These are phyloP conservation scores for Backusella tuberculispora DNA, from an alignment of 192 early-diverging fungal genomes.

Conservation along the genomic window DNA sequence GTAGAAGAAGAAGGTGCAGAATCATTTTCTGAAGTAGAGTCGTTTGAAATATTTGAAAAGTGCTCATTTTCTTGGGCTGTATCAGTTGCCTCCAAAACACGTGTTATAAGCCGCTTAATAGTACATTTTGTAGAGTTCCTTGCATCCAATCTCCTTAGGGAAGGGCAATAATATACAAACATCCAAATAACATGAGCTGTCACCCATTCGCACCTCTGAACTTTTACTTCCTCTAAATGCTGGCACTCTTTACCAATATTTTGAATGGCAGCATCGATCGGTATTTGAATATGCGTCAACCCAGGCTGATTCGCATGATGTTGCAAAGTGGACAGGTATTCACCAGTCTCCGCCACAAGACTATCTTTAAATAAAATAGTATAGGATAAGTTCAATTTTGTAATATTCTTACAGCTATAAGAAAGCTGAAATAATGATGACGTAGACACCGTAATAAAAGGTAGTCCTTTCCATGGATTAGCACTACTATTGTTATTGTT, in stretches of 20 bases:
- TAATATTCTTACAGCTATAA: constrained; percentile 40
- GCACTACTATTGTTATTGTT: background rate
- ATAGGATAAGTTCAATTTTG: constrained; percentile 41
- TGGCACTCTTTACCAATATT: constrained; percentile 46
- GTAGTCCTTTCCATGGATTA: constrained; percentile 2
- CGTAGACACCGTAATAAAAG: constrained; percentile 45
- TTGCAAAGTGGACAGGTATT: constrained; percentile 51
- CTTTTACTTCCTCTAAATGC: constrained; percentile 34
- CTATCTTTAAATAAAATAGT: constrained; percentile 41
- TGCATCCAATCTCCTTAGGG: constrained; percentile 43
- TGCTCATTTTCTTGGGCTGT: background rate
- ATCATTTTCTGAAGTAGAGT: background rate
- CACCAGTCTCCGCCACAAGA: constrained; percentile 49
- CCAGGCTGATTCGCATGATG: constrained; percentile 46
- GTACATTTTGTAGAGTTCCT: constrained; percentile 44
- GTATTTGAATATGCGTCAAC: constrained; percentile 45
- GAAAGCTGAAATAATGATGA: constrained; percentile 53
- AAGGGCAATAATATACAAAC: constrained; percentile 35
- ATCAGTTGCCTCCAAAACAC: constrained; percentile 33
- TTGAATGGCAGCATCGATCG: constrained; percentile 38
- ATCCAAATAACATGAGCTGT: constrained; percentile 42
- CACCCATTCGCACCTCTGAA: constrained; percentile 52
- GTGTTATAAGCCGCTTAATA: constrained; percentile 27
- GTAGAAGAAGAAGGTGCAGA: background rate
- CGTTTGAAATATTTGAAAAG: background rate